Evolutionary conservation across 2,329 filamentous ascomycete species (phyloP).

Genomic region (Sporothrix protearum): DNA sequence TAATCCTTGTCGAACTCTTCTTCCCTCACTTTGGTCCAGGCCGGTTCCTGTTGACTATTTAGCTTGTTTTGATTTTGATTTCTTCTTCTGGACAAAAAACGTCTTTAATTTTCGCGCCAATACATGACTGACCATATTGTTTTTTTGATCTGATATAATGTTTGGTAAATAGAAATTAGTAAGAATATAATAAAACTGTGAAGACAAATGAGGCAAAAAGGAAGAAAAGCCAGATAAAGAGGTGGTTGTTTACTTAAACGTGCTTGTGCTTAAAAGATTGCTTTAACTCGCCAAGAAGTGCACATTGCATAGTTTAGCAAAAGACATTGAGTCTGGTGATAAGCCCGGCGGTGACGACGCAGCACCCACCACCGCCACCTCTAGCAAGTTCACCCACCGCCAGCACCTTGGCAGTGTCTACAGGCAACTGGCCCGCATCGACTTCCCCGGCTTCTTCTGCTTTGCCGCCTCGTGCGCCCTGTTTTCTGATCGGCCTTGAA

Average conservation of each 20-base stretch:
- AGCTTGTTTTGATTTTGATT: background rate
- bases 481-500: conserved; percentile 46
- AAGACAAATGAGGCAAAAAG: no score
- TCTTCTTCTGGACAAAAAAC: background rate
- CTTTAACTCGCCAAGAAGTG: no score
- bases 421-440: conserved; percentile 34
- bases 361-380: conserved; percentile 29
- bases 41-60: background rate
- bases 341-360: conserved; percentile 21
- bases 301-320: no score
- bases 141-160: no score
- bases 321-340: background rate
- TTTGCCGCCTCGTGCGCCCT: conserved; percentile 42
- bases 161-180: background rate
- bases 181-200: no score
- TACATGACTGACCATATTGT: no score
- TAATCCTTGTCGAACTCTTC: background rate
- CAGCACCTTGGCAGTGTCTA: background rate
- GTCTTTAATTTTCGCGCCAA: no score
- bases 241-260: no score
- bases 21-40: background rate
- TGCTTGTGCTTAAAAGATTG: no score
- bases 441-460: conserved; percentile 42
- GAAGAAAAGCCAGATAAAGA: no score
- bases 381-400: conserved; percentile 32